A percentile compares a stretch with the other conserved stretches of the same genome.
phyloP scores from a whole-genome alignment of 345 rosid genomes.

The Rhizophora mangle region DNA sequence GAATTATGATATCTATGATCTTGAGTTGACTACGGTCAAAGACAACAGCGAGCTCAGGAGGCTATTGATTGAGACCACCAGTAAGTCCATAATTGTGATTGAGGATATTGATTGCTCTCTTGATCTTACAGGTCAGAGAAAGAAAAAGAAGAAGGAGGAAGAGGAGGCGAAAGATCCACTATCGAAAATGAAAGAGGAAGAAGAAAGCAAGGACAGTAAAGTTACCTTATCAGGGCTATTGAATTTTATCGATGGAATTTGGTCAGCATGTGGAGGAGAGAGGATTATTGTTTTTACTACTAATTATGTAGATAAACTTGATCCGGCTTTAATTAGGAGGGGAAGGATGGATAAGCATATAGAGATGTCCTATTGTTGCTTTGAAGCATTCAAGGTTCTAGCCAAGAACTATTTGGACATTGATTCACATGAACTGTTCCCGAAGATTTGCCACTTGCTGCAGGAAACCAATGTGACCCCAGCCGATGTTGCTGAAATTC shows the following conservation, averaged over 20 bases:
- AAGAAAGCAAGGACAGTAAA: slow-evolving; percentile 22
- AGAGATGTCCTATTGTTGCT: slow-evolving; percentile 33
- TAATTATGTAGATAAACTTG: slow-evolving; percentile 37
- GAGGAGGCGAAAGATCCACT: slow-evolving; percentile 6
- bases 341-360: slow-evolving; percentile 45
- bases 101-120: slow-evolving; percentile 25
- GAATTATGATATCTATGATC: neutral
- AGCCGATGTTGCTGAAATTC: slow-evolving; percentile 43
- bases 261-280: slow-evolving; percentile 44
- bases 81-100: slow-evolving; percentile 13
- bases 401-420: slow-evolving; percentile 32
- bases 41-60: slow-evolving; percentile 10
- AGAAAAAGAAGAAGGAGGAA: neutral
- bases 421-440: slow-evolving; percentile 21
- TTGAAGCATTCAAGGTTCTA: slow-evolving; percentile 36
- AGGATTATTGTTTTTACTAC: slow-evolving; percentile 39
- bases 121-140: slow-evolving; percentile 15
- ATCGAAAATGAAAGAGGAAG: slow-evolving; percentile 11
- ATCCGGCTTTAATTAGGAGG: slow-evolving; percentile 38
- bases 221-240: slow-evolving; percentile 41
- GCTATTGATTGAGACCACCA: slow-evolving; percentile 13
- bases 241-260: slow-evolving; percentile 40
- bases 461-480: slow-evolving; percentile 31
- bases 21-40: slow-evolving; percentile 10
- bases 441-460: slow-evolving; percentile 17